phyloP scores from a whole-genome alignment of 441 rosid species.

The Adansonia gregorii region DNA sequence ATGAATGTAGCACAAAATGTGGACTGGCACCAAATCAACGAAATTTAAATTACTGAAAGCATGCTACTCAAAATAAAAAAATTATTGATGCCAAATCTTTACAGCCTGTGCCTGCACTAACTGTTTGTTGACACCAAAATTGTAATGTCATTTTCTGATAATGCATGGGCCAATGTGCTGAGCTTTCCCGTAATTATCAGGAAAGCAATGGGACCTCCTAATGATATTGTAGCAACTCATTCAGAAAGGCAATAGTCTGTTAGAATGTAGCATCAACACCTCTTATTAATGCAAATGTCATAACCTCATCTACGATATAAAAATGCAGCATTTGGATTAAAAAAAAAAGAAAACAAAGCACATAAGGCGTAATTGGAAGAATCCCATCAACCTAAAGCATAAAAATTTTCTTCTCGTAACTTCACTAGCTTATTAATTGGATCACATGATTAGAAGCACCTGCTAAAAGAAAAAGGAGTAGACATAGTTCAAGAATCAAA shows the following conservation, averaged over 20 bases:
- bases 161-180: not conserved
- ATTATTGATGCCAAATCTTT: not conserved
- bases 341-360: not conserved
- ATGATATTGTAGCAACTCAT: constrained; percentile 3
- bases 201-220: not conserved
- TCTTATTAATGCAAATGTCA: not conserved
- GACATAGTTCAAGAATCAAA: not conserved
- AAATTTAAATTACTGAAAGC: not conserved
- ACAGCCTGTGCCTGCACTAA: constrained; percentile 21
- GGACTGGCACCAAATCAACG: not conserved
- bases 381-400: constrained; percentile 14
- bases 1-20: not conserved
- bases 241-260: not conserved
- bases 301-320: not conserved
- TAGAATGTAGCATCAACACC: not conserved
- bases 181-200: not conserved
- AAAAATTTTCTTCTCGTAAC: not conserved
- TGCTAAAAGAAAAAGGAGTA: not conserved
- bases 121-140: not conserved
- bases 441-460: not conserved
- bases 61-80: not conserved
- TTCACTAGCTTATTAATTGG: constrained; percentile 6
- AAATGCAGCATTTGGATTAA: not conserved
- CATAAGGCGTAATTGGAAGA: not conserved
- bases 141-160: not conserved